phyloP scores from a whole-genome alignment of 176 grass and related monocot species.

The Themeda triandra region DNA sequence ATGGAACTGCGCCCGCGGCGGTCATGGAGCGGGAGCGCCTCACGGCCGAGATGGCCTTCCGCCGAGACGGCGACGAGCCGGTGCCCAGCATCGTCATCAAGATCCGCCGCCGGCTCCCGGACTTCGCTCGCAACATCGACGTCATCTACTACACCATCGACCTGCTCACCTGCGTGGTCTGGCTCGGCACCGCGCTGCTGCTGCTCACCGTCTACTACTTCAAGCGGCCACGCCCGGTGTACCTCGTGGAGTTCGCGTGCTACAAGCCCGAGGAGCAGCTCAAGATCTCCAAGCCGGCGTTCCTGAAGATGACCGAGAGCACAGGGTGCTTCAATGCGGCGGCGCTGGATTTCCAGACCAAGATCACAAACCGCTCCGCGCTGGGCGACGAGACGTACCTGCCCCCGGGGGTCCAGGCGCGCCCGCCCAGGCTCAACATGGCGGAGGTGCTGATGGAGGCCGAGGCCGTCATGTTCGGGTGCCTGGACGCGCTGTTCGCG shows the following conservation, averaged over 20 bases:
- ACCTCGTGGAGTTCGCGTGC: conserved; percentile 74
- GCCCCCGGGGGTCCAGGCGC: conserved; percentile 49
- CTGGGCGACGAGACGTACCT: conserved; percentile 73
- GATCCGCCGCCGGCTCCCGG: conserved; percentile 62
- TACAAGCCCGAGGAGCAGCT: conserved; percentile 57
- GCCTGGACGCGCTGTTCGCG: conserved; percentile 57
- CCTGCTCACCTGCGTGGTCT: conserved; percentile 58
- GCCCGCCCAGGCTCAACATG: conserved; percentile 63
- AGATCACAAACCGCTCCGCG: conserved; percentile 59
- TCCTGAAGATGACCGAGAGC: conserved; percentile 71
- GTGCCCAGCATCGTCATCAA: conserved; percentile 66
- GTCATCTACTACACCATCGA: conserved; percentile 58
- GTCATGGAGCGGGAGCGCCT: conserved; percentile 70
- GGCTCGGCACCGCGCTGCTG: conserved; percentile 43
- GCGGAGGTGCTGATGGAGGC: conserved; percentile 55
- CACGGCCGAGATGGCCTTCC: conserved; percentile 70
- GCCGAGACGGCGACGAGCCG: not conserved
- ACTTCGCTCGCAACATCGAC: conserved; percentile 69
- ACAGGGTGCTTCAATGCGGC: conserved; percentile 37
- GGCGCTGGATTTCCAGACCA: conserved; percentile 69
- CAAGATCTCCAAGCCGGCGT: conserved; percentile 67
- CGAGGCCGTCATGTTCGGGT: conserved; percentile 75
- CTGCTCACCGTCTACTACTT: conserved; percentile 65
- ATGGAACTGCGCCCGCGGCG: conserved; percentile 36
- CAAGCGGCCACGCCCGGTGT: conserved; percentile 60